Evolutionary conservation across 2,329 filamentous ascomycete species (phyloP).

Genomic region (Microsporum ferrugineum): DNA sequence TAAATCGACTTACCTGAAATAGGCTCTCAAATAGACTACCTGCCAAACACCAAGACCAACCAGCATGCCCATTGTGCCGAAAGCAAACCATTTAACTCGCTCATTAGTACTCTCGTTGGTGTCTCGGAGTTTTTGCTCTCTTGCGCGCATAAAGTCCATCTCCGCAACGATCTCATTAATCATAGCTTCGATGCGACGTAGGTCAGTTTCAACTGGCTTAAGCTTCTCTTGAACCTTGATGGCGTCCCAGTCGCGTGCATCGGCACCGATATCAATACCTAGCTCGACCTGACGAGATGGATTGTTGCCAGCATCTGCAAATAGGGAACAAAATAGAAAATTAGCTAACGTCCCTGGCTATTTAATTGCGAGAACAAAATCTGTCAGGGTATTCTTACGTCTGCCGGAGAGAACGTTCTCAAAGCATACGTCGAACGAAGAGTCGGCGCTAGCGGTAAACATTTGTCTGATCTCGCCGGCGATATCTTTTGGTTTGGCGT

Average conservation of each 20-base stretch:
- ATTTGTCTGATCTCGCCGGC: slow-evolving; percentile 84
- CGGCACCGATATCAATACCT: slow-evolving; percentile 90
- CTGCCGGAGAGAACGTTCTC: slow-evolving; percentile 62
- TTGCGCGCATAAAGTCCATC: slow-evolving; percentile 85
- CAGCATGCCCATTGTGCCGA: slow-evolving; percentile 84
- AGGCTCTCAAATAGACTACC: slow-evolving; percentile 91
- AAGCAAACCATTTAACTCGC: slow-evolving; percentile 96
- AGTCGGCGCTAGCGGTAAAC: slow-evolving; percentile 85
- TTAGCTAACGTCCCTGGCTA: neutral
- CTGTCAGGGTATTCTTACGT: slow-evolving; percentile 43
- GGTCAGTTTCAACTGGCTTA: slow-evolving; percentile 89
- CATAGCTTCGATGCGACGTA: slow-evolving; percentile 84
- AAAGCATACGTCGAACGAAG: slow-evolving; percentile 93
- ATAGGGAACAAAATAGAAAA: neutral
- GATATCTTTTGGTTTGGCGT: slow-evolving; percentile 81
- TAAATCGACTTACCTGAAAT: slow-evolving; percentile 59
- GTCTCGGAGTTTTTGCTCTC: slow-evolving; percentile 92
- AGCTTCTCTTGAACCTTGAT: slow-evolving; percentile 96
- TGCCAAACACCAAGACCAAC: slow-evolving; percentile 88
- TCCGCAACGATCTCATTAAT: slow-evolving; percentile 78
- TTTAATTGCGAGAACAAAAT: neutral
- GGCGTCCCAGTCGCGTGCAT: slow-evolving; percentile 95
- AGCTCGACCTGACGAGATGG: slow-evolving; percentile 68
- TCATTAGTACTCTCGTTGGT: slow-evolving; percentile 99
- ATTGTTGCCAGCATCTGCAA: slow-evolving; percentile 29